Base-by-base conservation (phyloP, 2,329 filamentous ascomycete species). In the Pseudocercospora cruenta region DNA sequence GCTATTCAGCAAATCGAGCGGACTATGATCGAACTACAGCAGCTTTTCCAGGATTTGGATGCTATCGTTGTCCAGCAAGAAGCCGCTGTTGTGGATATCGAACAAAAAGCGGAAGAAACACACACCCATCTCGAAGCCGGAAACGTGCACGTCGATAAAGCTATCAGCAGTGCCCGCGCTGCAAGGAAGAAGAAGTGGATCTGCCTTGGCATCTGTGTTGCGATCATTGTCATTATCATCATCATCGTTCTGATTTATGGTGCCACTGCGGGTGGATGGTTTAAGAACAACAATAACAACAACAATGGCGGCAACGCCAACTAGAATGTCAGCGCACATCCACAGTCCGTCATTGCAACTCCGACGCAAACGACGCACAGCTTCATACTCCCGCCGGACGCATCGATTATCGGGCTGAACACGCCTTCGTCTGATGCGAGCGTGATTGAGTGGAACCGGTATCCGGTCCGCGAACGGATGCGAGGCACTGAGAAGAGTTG, bases 121-220 rank as follows among this genome's bases (percentile, higher is more conserved):
- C 88, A 91, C 58, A 88, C 91, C 65, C 92, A 98, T 79, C 87
- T 97, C 57, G 88, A 90, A 75, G 91, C 95, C 78, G 94, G 90
- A 70, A 97, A 95, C 76, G 86, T 88, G 69, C 88, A 97, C 79
- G 91, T 98, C 66, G 88, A 86, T 45, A 87, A 86, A n/a, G 94
- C 94, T 12, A 91, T 97, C 69, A 85, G 86, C 67, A 96, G 92
- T 72, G 94, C 94, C 8, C 86, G 90, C 78, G 87, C 88, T 73
- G 92, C 91, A 59, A 87, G 92, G 72, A 92, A 89, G 83, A 96
- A 96, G 93, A 97, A 97, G 91, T 97, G 93, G 94, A 94, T 91
- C 78, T 97, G 93, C 84, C 82, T 97, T 72, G 89, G 90, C 74
- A 92, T 97, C 75, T 82, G 85, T 73, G 73, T 75, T 39, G 72